phyloP scores from a whole-genome alignment of 2,329 filamentous ascomycete genomes.

The Cryphonectria parasitica region DNA sequence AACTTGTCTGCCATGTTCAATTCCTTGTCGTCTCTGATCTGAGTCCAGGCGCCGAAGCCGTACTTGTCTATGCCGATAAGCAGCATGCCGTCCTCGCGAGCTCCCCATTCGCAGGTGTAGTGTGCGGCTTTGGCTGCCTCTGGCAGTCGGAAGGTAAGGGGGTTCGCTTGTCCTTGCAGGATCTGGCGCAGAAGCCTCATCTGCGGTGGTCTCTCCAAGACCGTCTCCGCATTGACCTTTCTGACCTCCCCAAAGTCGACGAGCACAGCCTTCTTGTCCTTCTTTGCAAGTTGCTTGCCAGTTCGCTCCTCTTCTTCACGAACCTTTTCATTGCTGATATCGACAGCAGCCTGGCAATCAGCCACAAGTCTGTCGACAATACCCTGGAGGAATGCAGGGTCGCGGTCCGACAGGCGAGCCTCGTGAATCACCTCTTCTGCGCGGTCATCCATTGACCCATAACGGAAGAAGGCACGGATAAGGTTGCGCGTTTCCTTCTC shows the following conservation, averaged over 20 bases:
- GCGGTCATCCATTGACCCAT: conserved; percentile 86
- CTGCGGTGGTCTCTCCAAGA: conserved; percentile 87
- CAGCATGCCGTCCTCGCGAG: conserved; percentile 95
- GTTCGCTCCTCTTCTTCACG: conserved; percentile 80
- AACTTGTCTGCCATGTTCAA: conserved; percentile 88
- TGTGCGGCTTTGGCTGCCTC: conserved; percentile 91
- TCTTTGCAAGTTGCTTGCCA: conserved; percentile 87
- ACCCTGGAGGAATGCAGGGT: conserved; percentile 75
- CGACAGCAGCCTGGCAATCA: conserved; percentile 61
- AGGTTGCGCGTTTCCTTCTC: conserved; percentile 94
- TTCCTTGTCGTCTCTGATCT: conserved; percentile 89
- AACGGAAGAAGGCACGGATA: conserved; percentile 87
- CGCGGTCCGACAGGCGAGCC: conserved; percentile 80
- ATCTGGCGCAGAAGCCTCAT: conserved; percentile 82
- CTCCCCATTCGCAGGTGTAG: conserved; percentile 91
- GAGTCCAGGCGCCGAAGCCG: conserved; percentile 93
- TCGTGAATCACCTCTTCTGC: conserved; percentile 86
- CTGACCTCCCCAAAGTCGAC: conserved; percentile 94
- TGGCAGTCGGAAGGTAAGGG: conserved; percentile 79
- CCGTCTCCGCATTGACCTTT: conserved; percentile 93
- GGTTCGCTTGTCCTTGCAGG: conserved; percentile 69
- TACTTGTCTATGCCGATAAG: conserved; percentile 91
- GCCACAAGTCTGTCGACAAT: conserved; percentile 76
- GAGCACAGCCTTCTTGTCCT: conserved; percentile 94
- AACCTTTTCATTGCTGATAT: conserved; percentile 70